These are phyloP conservation scores for Saccharum officinarum DNA, from an alignment of 176 grass and related monocot genomes.

Conservation along the genomic window DNA sequence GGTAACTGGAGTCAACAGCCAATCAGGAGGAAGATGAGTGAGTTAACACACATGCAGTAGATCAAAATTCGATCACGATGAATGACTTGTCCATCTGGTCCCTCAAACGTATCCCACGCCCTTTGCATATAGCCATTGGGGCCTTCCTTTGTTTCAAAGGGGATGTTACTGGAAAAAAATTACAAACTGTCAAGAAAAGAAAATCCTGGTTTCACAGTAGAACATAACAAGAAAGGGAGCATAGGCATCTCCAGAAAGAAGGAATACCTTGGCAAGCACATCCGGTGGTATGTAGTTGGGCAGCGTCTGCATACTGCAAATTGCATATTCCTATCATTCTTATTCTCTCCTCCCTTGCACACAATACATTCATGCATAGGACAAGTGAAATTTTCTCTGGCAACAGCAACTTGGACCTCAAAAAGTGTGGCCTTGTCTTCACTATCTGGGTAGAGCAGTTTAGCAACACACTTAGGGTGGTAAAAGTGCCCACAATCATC, in stretches of 20 bases:
- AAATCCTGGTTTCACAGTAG: not conserved
- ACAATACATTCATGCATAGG: slow-evolving; percentile 62
- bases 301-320: slow-evolving; percentile 91
- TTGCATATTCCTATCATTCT: slow-evolving; percentile 41
- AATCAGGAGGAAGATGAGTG: not conserved
- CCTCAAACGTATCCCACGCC: slow-evolving; percentile 44
- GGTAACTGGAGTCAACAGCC: not conserved
- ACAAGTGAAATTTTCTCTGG: slow-evolving; percentile 51
- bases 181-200: not conserved
- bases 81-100: not conserved
- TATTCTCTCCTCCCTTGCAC: slow-evolving; percentile 55
- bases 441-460: slow-evolving; percentile 43
- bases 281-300: slow-evolving; percentile 71
- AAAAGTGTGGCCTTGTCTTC: slow-evolving; percentile 18
- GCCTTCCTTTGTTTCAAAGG: not conserved
- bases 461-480: slow-evolving; percentile 68
- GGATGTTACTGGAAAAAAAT: slow-evolving; percentile 3
- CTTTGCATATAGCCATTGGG: slow-evolving; percentile 32
- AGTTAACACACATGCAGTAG: slow-evolving; percentile 67
- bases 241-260: not conserved
- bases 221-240: slow-evolving; percentile 6
- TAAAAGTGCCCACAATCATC: slow-evolving; percentile 70
- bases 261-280: slow-evolving; percentile 67
- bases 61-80: slow-evolving; percentile 61
- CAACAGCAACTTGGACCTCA: slow-evolving; percentile 31